Evolutionary conservation across 768 basidiomycete species (phyloP).

Genomic region (Serendipita sp.): DNA sequence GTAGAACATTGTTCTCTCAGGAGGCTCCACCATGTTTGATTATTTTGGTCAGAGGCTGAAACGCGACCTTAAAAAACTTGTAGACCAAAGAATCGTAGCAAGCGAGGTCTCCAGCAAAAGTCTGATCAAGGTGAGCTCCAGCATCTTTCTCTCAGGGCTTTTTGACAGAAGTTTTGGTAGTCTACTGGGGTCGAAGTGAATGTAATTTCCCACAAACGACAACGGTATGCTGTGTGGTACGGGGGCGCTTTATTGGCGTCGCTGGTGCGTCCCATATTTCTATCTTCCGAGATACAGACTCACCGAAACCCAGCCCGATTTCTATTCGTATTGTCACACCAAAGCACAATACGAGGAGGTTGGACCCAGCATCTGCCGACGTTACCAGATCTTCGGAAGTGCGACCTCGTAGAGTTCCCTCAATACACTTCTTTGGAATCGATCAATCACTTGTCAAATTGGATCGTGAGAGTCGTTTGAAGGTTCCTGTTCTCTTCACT

Average conservation of each 20-base stretch:
- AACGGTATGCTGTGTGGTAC: conserved; percentile 97
- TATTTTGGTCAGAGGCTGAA: conserved; percentile 95
- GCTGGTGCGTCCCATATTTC: conserved; percentile 35
- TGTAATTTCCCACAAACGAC: conserved; percentile 95
- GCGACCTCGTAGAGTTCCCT: conserved; percentile 24
- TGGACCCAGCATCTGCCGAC: conserved; percentile 78
- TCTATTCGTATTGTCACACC: conserved; percentile 85
- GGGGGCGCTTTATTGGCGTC: conserved; percentile 91
- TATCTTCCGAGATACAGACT: conserved; percentile 6
- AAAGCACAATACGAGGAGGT: conserved; percentile 90
- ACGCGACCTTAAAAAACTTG: conserved; percentile 84
- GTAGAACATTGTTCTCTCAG: conserved; percentile 91
- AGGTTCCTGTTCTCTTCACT: no score
- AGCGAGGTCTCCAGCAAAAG: conserved; percentile 61
- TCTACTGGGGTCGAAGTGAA: conserved; percentile 96
- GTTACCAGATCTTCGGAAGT: conserved; percentile 88
- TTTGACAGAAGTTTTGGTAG: conserved; percentile 22
- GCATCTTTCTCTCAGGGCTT: neutral
- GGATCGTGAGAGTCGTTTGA: no score
- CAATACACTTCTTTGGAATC: neutral
- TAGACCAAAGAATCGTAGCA: conserved; percentile 74
- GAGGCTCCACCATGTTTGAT: conserved; percentile 98
- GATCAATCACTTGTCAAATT: neutral
- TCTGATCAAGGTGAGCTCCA: conserved; percentile 42
- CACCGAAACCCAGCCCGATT: conserved; percentile 54